Conservation (phyloP, 805 yeast species). For the Wickerhamomyces ciferrii region DNA sequence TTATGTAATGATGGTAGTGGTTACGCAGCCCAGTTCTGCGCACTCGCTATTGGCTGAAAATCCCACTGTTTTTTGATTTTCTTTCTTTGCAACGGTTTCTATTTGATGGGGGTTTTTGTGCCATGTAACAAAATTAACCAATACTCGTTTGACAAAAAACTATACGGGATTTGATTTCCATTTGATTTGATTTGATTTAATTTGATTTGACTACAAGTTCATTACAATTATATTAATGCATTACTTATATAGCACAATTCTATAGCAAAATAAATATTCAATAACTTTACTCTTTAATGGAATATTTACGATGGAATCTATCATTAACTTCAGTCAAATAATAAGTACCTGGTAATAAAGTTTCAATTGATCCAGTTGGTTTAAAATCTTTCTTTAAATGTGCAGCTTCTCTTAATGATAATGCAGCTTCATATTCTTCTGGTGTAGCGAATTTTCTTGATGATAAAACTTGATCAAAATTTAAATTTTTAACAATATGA, state of each 20-base stretch:
- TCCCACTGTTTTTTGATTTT: background rate
- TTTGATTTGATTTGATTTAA: too few species aligned
- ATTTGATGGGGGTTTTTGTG: background rate
- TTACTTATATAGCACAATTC: background rate
- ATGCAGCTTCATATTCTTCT: conserved; percentile 72
- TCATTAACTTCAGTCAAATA: conserved; percentile 83
- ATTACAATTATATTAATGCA: too few species aligned
- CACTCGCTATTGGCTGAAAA: background rate
- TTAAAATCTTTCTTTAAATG: conserved; percentile 75
- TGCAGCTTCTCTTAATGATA: conserved; percentile 82
- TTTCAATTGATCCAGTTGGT: conserved; percentile 77
- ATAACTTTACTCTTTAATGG: conserved; percentile 48
- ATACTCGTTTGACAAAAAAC: background rate
- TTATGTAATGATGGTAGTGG: too few species aligned
- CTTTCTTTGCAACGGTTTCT: background rate
- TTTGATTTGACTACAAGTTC: too few species aligned
- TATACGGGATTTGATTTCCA: too few species aligned
- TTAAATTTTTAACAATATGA: conserved; percentile 55
- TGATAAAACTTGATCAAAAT: conserved; percentile 62
- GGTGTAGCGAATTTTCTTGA: conserved; percentile 69
- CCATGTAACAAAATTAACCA: background rate
- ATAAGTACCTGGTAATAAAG: conserved; percentile 70
- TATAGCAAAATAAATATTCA: background rate
- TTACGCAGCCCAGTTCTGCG: background rate
- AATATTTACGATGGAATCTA: conserved; percentile 80